phyloP scores from a whole-genome alignment of 352 stramenopile species.

The Pythium utonaiense region DNA sequence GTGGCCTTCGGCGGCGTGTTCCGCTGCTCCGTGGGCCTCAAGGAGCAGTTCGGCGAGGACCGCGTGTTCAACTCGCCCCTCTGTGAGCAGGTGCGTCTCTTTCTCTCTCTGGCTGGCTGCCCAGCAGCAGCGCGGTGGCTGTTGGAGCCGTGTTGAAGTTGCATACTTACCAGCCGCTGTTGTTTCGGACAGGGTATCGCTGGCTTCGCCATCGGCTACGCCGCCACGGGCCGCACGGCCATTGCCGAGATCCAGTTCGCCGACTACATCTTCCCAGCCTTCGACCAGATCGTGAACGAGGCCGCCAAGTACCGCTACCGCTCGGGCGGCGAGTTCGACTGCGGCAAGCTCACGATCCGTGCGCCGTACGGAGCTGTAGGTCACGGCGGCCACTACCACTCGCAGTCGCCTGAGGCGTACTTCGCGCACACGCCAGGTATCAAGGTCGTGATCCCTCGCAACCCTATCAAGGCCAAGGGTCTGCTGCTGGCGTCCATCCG shows the following conservation, averaged over 20 bases:
- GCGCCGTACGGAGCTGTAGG: constrained; percentile 94
- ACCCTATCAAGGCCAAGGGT: constrained; percentile 94
- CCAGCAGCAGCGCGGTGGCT: no score
- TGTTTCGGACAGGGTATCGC: constrained; percentile 52
- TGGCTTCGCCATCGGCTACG: constrained; percentile 97
- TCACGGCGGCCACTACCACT: constrained; percentile 93
- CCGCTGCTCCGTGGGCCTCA: constrained; percentile 93
- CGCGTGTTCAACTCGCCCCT: constrained; percentile 97
- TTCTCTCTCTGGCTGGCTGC: no score
- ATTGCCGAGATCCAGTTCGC: constrained; percentile 98
- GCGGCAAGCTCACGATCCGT: constrained; percentile 95
- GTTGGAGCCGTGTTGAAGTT: background rate
- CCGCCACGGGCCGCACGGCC: constrained; percentile 92
- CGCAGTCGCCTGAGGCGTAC: constrained; percentile 96
- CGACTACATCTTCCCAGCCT: constrained; percentile 98
- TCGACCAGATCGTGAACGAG: constrained; percentile 98
- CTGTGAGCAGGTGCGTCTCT: constrained; percentile 84
- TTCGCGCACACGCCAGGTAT: constrained; percentile 96
- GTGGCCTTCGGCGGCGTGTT: constrained; percentile 99
- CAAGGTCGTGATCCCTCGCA: constrained; percentile 96
- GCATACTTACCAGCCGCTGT: background rate
- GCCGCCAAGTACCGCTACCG: constrained; percentile 98
- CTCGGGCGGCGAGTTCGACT: constrained; percentile 97
- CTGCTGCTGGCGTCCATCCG: constrained; percentile 95
- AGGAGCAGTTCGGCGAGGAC: constrained; percentile 91